A percentile compares a stretch with the other conserved stretches of the same genome.
phyloP scores from a whole-genome alignment of 177 flowering plant species.

The Tripterygium wilfordii region DNA sequence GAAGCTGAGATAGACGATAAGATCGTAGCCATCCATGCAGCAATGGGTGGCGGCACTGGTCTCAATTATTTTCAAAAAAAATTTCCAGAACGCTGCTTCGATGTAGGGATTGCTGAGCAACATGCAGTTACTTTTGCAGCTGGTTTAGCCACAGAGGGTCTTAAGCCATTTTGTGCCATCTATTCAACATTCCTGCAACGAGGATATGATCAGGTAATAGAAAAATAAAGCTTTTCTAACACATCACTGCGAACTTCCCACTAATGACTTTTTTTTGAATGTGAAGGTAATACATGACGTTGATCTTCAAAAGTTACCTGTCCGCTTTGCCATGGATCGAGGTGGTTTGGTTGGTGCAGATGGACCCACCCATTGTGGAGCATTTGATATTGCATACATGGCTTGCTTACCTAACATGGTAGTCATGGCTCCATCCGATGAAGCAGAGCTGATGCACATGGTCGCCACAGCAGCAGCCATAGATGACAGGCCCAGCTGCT shows the following conservation, averaged over 20 bases:
- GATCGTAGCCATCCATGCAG: slow-evolving; percentile 95
- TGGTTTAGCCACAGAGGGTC: slow-evolving; percentile 91
- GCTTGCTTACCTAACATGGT: slow-evolving; percentile 96
- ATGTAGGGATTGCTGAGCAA: slow-evolving; percentile 97
- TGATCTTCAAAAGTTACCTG: slow-evolving; percentile 93
- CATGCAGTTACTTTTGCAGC: slow-evolving; percentile 98
- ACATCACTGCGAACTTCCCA: background rate
- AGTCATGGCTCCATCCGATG: slow-evolving; percentile 96
- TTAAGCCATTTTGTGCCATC: slow-evolving; percentile 94
- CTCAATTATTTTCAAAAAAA: slow-evolving; percentile 76
- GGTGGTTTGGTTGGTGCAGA: slow-evolving; percentile 96
- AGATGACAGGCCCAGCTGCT: slow-evolving; percentile 90
- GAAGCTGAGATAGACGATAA: slow-evolving; percentile 77
- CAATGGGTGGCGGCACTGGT: slow-evolving; percentile 99
- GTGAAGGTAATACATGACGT: slow-evolving; percentile 88
- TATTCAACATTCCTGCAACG: slow-evolving; percentile 90
- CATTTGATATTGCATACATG: slow-evolving; percentile 91
- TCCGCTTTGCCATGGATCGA: slow-evolving; percentile 85
- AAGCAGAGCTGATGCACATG: slow-evolving; percentile 89
- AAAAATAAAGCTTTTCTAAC: background rate
- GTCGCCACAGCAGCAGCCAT: slow-evolving; percentile 92
- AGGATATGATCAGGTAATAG: slow-evolving; percentile 86
- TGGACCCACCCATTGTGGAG: slow-evolving; percentile 97
- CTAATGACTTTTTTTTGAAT: slow-evolving; percentile 2
- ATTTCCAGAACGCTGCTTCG: slow-evolving; percentile 87